Conservation (phyloP, 495 filamentous ascomycete species). For the Penicillium atrosanguineum region DNA sequence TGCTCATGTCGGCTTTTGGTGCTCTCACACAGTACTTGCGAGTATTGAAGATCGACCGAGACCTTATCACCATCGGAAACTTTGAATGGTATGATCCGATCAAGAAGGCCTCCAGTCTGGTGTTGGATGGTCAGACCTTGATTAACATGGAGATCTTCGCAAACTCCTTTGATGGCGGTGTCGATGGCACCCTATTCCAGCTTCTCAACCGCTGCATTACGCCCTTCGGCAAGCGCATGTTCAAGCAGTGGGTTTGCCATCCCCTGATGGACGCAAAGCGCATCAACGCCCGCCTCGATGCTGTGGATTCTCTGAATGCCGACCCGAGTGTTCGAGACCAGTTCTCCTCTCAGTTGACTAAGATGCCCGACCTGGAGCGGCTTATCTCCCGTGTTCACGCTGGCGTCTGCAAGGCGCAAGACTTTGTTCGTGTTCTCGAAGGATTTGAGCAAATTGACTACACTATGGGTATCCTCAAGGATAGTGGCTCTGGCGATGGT, state of each 20-base stretch:
- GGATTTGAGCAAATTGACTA: conserved; percentile 97
- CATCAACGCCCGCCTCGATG: conserved; percentile 95
- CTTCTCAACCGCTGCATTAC: conserved; percentile 94
- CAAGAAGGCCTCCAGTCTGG: conserved; percentile 84
- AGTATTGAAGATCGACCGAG: conserved; percentile 83
- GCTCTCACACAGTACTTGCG: conserved; percentile 85
- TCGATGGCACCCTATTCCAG: conserved; percentile 82
- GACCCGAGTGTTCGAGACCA: conserved; percentile 74
- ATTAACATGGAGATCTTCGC: conserved; percentile 97
- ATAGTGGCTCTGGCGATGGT: conserved; percentile 68
- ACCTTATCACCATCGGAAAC: conserved; percentile 84
- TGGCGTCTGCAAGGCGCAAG: conserved; percentile 77
- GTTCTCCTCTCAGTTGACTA: conserved; percentile 79
- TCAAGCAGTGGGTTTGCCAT: conserved; percentile 97
- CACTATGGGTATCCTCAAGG: conserved; percentile 73
- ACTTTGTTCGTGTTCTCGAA: conserved; percentile 92
- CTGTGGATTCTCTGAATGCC: conserved; percentile 87
- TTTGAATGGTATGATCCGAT: conserved; percentile 94
- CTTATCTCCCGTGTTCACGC: conserved; percentile 95
- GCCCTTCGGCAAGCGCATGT: conserved; percentile 94
- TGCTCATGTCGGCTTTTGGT: conserved; percentile 90
- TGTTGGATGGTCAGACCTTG: conserved; percentile 93
- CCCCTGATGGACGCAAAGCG: conserved; percentile 79
- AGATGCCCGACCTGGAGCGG: conserved; percentile 92
- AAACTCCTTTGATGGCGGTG: conserved; percentile 85